phyloP scores from a whole-genome alignment of 164 flowering plant genomes.

The Vitis labrusca region DNA sequence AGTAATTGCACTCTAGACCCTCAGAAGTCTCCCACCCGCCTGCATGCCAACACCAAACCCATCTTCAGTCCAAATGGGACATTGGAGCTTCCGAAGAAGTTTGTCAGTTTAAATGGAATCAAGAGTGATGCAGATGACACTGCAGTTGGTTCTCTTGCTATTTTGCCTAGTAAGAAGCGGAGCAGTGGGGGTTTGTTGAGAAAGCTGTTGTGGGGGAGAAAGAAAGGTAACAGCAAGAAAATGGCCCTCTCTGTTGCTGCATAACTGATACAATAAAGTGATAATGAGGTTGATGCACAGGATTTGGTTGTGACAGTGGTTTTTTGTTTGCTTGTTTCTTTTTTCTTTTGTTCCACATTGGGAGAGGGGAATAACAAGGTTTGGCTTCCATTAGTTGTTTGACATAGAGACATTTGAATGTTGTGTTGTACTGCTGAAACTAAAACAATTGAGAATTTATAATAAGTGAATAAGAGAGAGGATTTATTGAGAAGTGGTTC shows the following conservation, averaged over 20 bases:
- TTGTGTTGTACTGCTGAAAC: neutral
- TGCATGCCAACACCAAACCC: conserved; percentile 5
- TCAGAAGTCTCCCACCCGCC: neutral
- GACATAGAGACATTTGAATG: neutral
- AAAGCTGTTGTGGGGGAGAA: conserved; percentile 32
- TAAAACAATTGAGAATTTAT: neutral
- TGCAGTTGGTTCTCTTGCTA: conserved; percentile 15
- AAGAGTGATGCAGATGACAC: conserved; percentile 10
- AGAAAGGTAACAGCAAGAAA: conserved; percentile 28
- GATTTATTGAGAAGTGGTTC: too few relatives aligned
- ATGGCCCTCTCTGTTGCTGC: conserved; percentile 13
- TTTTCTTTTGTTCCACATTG: conserved; percentile 1
- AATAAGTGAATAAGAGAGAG: neutral
- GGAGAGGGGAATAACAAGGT: neutral
- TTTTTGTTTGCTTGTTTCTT: neutral
- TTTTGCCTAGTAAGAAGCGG: conserved; percentile 27
- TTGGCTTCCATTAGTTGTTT: neutral
- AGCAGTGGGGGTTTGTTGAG: conserved; percentile 29
- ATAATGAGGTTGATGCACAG: neutral
- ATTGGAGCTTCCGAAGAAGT: conserved; percentile 13
- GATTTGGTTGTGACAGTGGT: neutral
- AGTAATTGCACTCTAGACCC: neutral
- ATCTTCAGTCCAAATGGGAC: neutral
- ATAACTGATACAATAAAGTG: neutral
- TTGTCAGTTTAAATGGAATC: conserved; percentile 11